These are phyloP conservation scores for Harringtonia lauricola DNA, from an alignment of 2,329 filamentous ascomycete genomes.

Conservation along the genomic window DNA sequence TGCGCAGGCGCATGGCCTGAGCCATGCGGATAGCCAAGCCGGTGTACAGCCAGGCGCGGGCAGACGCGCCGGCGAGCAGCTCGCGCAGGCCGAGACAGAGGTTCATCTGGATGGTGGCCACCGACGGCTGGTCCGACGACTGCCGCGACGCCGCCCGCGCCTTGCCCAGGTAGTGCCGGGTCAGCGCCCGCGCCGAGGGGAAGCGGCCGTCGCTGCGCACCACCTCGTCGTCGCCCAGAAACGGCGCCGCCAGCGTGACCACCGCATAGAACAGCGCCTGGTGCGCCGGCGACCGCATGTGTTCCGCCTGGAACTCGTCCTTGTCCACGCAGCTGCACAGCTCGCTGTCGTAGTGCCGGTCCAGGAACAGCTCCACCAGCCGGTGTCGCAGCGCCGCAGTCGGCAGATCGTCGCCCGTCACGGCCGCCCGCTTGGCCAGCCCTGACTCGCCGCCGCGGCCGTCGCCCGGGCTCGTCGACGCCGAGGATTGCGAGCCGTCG, in stretches of 20 bases:
- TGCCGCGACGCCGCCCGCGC: background rate
- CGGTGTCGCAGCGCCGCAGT: background rate
- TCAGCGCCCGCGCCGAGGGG: background rate
- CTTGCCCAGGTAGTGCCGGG: background rate
- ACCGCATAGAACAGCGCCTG: background rate
- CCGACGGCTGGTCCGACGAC: background rate
- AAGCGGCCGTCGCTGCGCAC: background rate
- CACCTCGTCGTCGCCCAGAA: background rate
- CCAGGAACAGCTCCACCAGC: constrained; percentile 1
- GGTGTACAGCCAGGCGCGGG: constrained; percentile 2
- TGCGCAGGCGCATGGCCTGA: background rate
- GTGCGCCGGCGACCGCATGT: background rate
- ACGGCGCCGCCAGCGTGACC: background rate
- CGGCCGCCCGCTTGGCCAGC: background rate
- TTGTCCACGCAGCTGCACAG: constrained; percentile 1
- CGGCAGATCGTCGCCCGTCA: background rate
- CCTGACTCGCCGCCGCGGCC: too few relatives aligned
- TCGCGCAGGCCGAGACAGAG: background rate
- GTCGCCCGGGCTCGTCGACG: background rate
- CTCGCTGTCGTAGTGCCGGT: constrained; percentile 1
- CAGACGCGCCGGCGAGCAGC: background rate
- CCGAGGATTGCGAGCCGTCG: background rate
- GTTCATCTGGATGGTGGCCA: background rate
- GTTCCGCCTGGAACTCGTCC: background rate
- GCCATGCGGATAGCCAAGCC: constrained; percentile 1